phyloP scores from a whole-genome alignment of 1,139 yeast species.

The Entelexis paramagnoliae region DNA sequence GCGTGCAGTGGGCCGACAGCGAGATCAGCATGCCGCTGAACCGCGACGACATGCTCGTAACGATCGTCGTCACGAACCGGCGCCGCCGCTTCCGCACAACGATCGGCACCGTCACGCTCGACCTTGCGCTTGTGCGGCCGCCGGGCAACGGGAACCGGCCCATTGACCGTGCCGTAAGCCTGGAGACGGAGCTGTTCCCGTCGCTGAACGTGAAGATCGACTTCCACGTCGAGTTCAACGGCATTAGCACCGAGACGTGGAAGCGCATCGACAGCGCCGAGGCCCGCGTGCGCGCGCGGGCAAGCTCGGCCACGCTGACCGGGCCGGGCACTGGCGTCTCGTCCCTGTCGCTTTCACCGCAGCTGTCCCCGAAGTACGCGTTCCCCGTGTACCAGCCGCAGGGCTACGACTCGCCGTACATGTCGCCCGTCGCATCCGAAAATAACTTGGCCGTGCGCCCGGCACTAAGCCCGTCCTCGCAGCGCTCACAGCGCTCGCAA shows the following conservation, averaged over 20 bases:
- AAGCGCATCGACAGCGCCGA: not conserved
- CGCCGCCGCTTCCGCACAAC: slow-evolving; percentile 23
- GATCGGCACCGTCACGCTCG: slow-evolving; percentile 20
- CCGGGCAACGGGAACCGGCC: slow-evolving; percentile 10
- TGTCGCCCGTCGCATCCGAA: not conserved
- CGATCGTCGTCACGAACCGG: slow-evolving; percentile 20
- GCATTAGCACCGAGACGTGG: slow-evolving; percentile 6
- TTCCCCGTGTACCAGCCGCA: not conserved
- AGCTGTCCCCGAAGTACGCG: not conserved
- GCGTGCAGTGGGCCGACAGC: slow-evolving; percentile 22
- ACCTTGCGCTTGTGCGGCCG: slow-evolving; percentile 11
- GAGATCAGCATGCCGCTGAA: slow-evolving; percentile 14
- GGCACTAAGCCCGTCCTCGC: not conserved
- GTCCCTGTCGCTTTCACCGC: not conserved
- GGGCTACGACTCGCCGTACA: not conserved
- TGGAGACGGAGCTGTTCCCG: slow-evolving; percentile 14
- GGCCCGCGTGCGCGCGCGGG: not conserved
- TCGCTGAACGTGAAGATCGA: slow-evolving; percentile 20
- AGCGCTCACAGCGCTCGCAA: not conserved
- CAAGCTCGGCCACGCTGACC: not conserved
- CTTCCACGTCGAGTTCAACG: slow-evolving; percentile 10
- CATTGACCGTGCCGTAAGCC: slow-evolving; percentile 11
- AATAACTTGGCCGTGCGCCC: not conserved
- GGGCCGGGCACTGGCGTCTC: not conserved
- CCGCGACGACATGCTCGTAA: slow-evolving; percentile 5